Conservation (phyloP, 108 stramenopile species). For the Mayamaea pseudoterrestris region DNA sequence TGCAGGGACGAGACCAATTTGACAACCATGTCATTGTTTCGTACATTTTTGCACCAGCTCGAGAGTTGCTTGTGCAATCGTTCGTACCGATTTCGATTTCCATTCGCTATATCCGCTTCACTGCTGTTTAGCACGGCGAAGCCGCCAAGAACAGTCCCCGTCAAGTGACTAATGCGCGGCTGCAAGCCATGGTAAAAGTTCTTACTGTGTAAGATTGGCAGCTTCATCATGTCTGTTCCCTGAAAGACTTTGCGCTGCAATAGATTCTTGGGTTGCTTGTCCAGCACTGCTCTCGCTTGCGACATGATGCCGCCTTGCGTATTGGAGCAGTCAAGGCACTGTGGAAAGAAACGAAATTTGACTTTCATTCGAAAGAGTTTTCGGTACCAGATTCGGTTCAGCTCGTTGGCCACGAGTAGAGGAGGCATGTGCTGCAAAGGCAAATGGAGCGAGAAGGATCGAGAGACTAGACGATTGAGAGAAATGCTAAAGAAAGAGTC, state of each 20-base stretch:
- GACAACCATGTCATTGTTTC: no score
- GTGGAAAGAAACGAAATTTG: conserved; percentile 70
- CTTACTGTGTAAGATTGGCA: no score
- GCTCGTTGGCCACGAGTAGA: conserved; percentile 49
- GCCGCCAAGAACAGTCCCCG: conserved; percentile 55
- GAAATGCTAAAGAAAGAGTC: not conserved
- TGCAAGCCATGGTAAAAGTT: conserved; percentile 51
- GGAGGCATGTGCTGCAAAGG: conserved; percentile 89
- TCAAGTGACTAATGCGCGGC: conserved; percentile 47
- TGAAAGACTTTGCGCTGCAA: no score
- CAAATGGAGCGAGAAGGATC: conserved; percentile 20
- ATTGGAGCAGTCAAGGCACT: conserved; percentile 62
- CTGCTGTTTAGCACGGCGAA: conserved; percentile 4
- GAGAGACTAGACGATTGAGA: not conserved
- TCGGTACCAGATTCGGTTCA: conserved; percentile 42
- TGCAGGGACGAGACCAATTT: no score
- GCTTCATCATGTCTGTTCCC: no score
- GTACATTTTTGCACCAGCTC: no score
- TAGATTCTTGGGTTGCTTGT: no score
- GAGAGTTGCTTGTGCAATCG: not conserved
- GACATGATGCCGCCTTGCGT: conserved; percentile 57
- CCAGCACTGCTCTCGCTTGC: no score
- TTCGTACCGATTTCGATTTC: conserved; percentile 5
- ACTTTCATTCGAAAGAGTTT: conserved; percentile 21
- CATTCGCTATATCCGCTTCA: conserved; percentile 7